Percentiles rank a stretch among this genome's conserved stretches.
Evolutionary conservation across 176 grass and related monocot genomes (phyloP).

Genomic region (Phragmites australis): DNA sequence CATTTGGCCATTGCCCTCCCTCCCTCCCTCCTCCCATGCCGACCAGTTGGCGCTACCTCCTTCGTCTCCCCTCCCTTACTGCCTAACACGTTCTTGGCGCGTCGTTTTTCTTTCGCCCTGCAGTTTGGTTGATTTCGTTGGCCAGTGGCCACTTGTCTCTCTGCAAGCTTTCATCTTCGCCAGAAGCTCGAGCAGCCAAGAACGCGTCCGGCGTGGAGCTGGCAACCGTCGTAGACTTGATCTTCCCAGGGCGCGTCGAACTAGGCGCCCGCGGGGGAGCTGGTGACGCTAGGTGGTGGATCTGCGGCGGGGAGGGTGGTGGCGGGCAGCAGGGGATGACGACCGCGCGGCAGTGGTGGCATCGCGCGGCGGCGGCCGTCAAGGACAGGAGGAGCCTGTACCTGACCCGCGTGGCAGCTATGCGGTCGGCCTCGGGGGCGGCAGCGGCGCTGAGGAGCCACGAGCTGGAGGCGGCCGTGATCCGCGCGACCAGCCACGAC

Average conservation of each 20-base stretch:
- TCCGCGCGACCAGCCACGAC: constrained; percentile 88
- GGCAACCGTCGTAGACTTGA: constrained; percentile 22
- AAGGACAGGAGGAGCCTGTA: constrained; percentile 80
- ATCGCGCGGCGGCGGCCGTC: constrained; percentile 56
- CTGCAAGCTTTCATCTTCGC: not conserved
- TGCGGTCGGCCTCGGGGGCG: not conserved
- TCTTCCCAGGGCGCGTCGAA: constrained; percentile 23
- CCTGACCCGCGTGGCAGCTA: constrained; percentile 45
- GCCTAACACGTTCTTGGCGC: constrained; percentile 52
- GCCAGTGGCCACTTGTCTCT: not conserved
- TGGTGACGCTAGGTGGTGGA: not conserved
- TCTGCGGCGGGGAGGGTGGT: not conserved
- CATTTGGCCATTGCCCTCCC: constrained; percentile 25
- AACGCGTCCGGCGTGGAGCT: constrained; percentile 10
- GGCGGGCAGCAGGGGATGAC: constrained; percentile 31
- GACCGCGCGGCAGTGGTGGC: constrained; percentile 67
- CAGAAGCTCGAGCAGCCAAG: constrained; percentile 17
- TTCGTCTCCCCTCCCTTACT: constrained; percentile 24
- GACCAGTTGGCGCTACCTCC: constrained; percentile 32
- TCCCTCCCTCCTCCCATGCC: constrained; percentile 6
- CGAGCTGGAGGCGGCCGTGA: constrained; percentile 70
- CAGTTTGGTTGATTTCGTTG: not conserved
- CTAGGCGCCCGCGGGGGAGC: constrained; percentile 5
- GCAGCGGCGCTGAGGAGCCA: constrained; percentile 11
- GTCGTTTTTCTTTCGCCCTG: not conserved